phyloP scores from a whole-genome alignment of 202 grass and related monocot species.

The Panicum virgatum region DNA sequence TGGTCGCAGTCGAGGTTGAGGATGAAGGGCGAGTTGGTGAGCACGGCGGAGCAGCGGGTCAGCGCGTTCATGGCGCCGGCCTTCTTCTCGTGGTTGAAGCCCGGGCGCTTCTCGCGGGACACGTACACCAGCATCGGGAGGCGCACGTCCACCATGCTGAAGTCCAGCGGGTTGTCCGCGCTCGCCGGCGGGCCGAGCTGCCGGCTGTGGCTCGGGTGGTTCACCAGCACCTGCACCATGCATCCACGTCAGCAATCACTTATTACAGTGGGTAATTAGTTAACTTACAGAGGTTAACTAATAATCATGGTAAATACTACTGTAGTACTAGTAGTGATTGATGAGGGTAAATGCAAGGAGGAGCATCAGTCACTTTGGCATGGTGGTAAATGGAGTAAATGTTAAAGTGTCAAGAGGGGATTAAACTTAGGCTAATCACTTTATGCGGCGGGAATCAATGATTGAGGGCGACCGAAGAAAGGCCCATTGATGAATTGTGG shows the following conservation, averaged over 20 bases:
- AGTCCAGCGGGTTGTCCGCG: conserved; percentile 58
- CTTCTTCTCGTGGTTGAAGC: conserved; percentile 93
- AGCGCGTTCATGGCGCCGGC: conserved; percentile 99
- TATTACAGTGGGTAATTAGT: neutral
- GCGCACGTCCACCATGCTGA: conserved; percentile 62
- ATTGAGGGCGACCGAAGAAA: neutral
- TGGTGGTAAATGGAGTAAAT: neutral
- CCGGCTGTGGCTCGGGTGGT: conserved; percentile 44
- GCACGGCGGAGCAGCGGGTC: conserved; percentile 69
- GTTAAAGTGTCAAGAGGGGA: neutral
- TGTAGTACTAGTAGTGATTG: too few species aligned
- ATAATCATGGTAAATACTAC: neutral
- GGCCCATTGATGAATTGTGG: conserved; percentile 14
- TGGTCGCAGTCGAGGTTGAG: conserved; percentile 99
- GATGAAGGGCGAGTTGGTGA: conserved; percentile 94
- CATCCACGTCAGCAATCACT: neutral
- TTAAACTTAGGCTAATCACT: neutral
- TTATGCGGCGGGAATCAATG: neutral
- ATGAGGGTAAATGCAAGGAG: neutral
- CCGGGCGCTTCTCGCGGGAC: conserved; percentile 77
- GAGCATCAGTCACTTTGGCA: neutral
- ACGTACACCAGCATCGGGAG: conserved; percentile 94
- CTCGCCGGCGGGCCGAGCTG: conserved; percentile 51
- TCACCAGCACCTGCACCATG: conserved; percentile 59
- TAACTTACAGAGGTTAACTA: neutral